Base-by-base conservation (phyloP, 352 stramenopile genomes). In the Globisporangium parvum region DNA sequence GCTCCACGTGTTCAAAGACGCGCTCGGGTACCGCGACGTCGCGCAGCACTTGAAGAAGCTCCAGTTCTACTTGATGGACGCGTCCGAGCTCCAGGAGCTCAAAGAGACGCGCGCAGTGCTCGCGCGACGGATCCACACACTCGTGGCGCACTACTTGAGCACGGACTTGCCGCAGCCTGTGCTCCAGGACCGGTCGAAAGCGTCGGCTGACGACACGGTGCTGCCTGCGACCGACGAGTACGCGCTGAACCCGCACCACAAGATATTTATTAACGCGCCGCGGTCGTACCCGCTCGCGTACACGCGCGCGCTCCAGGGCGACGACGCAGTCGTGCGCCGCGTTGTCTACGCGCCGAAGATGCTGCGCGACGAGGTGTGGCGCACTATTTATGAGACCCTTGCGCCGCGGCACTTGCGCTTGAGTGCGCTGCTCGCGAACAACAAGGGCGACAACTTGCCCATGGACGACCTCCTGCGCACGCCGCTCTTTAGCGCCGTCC, bases 221-320 rank as follows among this genome's bases (percentile, higher is more conserved):
- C 63, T 74, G 3, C 63, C 70, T 28, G 53, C 72, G 21, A 83
- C 75, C 28, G 76, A 87, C 55, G 68, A 85, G 51, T 89, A 86
- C 66, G 74, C 75, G 55, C 66, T 89, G 18, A 89, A 89, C 56
- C 62, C 71, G 47, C 75, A 89, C 65, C 77, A 89, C 69, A 85
- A 87, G 56, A 84, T 89, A 77, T 89, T 89, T 84, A 87, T 89
- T 67, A 89, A 89, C 65, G 70, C 79, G 35, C 79, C 76, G 46
- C 76, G 75, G 23, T 86, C 75, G 53, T 86, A 85, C 57, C 73
- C 77, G n/a, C 60, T 87, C 39, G 57, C 72, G 10, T 86, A 78
- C 31, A 71, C 70, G 8, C 54, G 60, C 15, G 62, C 70, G 47
- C 73, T 87, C 46, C 67, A 70, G 33, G 15, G 15, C 15, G 69